A percentile compares a stretch with the other conserved stretches of the same genome.
Conservation (phyloP, 2,329 filamentous ascomycete genomes). For the Anthostomella pinea region DNA sequence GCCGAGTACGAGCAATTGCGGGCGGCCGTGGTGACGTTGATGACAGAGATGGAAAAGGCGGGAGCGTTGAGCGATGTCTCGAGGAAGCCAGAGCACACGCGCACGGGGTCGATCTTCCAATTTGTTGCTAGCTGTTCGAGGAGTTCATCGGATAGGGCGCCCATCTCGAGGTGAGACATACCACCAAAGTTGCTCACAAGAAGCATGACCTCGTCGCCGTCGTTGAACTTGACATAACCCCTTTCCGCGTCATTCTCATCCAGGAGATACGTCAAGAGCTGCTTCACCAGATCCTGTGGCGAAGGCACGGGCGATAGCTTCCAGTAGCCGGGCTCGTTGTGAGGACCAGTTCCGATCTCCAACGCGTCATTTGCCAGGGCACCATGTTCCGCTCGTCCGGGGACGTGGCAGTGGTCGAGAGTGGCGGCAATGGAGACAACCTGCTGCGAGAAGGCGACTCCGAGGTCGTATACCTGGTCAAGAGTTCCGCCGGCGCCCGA, state of each 20-base stretch:
- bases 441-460: slow-evolving; percentile 47
- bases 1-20: slow-evolving; percentile 43
- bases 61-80: slow-evolving; percentile 72
- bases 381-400: slow-evolving; percentile 48
- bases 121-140: slow-evolving; percentile 45
- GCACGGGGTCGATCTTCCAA: slow-evolving; percentile 49
- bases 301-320: slow-evolving; percentile 52
- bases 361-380: slow-evolving; percentile 49
- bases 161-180: slow-evolving; percentile 55
- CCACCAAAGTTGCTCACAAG: slow-evolving; percentile 60
- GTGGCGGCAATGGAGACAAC: slow-evolving; percentile 58
- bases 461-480: slow-evolving; percentile 49
- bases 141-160: slow-evolving; percentile 52
- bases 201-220: slow-evolving; percentile 48
- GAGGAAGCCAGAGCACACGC: slow-evolving; percentile 60
- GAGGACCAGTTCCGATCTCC: slow-evolving; percentile 64
- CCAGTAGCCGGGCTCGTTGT: slow-evolving; percentile 63
- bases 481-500: slow-evolving; percentile 45
- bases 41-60: slow-evolving; percentile 65
- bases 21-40: slow-evolving; percentile 54
- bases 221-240: slow-evolving; percentile 46
- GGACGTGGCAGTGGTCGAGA: slow-evolving; percentile 60
- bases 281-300: slow-evolving; percentile 48
- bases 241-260: slow-evolving; percentile 52
- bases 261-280: slow-evolving; percentile 58